Evolutionary conservation across 768 basidiomycete genomes (phyloP), one percentile per base, ranked within the genome.

Genomic region (Pisolithus albus): DNA sequence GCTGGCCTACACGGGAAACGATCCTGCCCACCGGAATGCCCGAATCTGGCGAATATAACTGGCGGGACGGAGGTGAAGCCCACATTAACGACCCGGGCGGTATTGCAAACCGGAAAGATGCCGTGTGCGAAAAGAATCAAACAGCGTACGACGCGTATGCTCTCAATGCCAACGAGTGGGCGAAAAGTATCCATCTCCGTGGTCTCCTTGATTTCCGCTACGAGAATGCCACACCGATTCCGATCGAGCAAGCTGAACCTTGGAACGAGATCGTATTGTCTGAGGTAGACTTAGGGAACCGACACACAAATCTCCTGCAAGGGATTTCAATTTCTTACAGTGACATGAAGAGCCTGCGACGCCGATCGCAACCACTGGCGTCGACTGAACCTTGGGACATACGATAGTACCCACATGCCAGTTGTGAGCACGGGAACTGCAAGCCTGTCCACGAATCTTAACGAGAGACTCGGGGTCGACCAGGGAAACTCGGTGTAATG

Each of bases 21-120:
- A 75, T 94, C 53, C 67, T 91, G 26, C 87, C 92, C 23, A 90
- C 92, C 23, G 95, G 95, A 52, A 93, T 97, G 84, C 92, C 91
- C 10, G 92, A 95, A 72, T 92, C 91, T 4, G 92, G 92, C 47
- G 96, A 98, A 73, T 98, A 97, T 65, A 95, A 99, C 69, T 98
- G 93, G 92, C 86, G 96, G 51, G 90, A 94, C 61, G 92, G 92
- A 52, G 95, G 96, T 10, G 96, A 99, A 68, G 88, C 93, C 9
- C 94, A 98, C 68, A 88, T 99, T 77, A 99, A 99, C 71, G 93
- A 98, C 64, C 96, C 95, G 3, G 68, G 80, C 19, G 92, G 91
- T 45, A 87, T 99, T 58, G 96, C 95, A 47, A 85, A 83, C 63
- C 80, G 98, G 11, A 96, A 99, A 70, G 93, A 99, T 66, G 96